Evolutionary conservation across 805 yeast genomes (phyloP).

Genomic region (Ogataea trehaloabstinens): DNA sequence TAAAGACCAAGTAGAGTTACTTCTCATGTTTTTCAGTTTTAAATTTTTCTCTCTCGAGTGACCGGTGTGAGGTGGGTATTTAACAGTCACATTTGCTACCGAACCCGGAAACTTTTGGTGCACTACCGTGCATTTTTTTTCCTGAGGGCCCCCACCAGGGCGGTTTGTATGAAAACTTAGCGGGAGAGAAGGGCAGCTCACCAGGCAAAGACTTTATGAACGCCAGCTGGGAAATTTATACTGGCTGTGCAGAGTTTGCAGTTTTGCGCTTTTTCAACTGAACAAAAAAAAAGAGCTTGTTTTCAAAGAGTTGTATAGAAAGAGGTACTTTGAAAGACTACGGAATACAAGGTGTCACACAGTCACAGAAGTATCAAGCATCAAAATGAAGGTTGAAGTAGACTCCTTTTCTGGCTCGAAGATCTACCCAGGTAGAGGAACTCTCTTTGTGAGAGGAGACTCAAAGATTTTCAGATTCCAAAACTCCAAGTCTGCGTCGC

Average conservation of each 20-base stretch:
- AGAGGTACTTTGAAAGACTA: no score
- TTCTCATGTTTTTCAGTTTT: background rate
- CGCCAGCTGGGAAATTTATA: no score
- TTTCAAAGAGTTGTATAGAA: no score
- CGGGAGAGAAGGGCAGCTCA: background rate
- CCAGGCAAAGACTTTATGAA: no score
- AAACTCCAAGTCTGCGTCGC: slow-evolving; percentile 94
- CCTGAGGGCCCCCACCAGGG: no score
- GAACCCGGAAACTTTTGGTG: no score
- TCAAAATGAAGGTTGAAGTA: slow-evolving; percentile 96
- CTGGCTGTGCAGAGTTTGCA: no score
- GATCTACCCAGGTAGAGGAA: slow-evolving; percentile 99
- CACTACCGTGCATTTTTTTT: no score
- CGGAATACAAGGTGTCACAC: background rate
- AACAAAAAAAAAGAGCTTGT: no score
- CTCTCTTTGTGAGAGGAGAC: slow-evolving; percentile 99
- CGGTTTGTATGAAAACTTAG: no score
- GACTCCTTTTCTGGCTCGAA: slow-evolving; percentile 99
- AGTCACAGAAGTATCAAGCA: slow-evolving; percentile 2
- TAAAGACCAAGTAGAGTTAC: no score
- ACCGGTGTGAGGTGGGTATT: slow-evolving; percentile 1
- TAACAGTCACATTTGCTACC: background rate
- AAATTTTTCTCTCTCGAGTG: background rate
- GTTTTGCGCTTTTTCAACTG: no score
- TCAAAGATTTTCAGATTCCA: slow-evolving; percentile 99